Evolutionary conservation across 345 rosid species (phyloP).

Genomic region (Citrus reticulata): DNA sequence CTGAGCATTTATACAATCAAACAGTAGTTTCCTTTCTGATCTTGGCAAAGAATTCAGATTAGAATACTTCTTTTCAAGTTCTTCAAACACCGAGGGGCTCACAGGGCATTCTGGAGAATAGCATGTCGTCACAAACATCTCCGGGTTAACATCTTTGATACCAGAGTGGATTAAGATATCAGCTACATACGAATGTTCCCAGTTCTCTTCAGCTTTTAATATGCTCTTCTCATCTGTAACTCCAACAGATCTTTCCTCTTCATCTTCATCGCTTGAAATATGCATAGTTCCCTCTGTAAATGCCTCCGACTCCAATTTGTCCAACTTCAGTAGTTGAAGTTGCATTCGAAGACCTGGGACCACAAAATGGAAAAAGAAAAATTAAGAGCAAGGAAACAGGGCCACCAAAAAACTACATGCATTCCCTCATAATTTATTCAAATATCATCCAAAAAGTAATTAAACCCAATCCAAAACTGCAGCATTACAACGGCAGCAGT

Average conservation of each 20-base stretch:
- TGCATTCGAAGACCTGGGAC: constrained; percentile 84
- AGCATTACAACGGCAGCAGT: neutral
- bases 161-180: constrained; percentile 53
- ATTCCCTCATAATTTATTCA: neutral
- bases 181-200: constrained; percentile 50
- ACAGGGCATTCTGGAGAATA: constrained; percentile 57
- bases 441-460: neutral
- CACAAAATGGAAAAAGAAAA: neutral
- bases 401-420: neutral
- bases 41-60: constrained; percentile 33
- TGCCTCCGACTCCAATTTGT: constrained; percentile 67
- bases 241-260: constrained; percentile 33
- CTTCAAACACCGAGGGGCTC: constrained; percentile 57
- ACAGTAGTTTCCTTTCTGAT: constrained; percentile 67
- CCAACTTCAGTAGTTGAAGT: constrained; percentile 81
- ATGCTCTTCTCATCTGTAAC: constrained; percentile 29
- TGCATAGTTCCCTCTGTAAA: constrained; percentile 61
- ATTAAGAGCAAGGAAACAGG: neutral
- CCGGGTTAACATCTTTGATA: constrained; percentile 37
- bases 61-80: constrained; percentile 65
- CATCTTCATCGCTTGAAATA: constrained; percentile 68
- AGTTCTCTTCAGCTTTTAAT: constrained; percentile 37
- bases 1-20: constrained; percentile 58
- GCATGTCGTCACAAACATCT: constrained; percentile 39
- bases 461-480: neutral